A percentile compares a stretch with the other conserved stretches of the same genome.
phyloP scores from a whole-genome alignment of 164 flowering plant genomes.

The Santalum album region DNA sequence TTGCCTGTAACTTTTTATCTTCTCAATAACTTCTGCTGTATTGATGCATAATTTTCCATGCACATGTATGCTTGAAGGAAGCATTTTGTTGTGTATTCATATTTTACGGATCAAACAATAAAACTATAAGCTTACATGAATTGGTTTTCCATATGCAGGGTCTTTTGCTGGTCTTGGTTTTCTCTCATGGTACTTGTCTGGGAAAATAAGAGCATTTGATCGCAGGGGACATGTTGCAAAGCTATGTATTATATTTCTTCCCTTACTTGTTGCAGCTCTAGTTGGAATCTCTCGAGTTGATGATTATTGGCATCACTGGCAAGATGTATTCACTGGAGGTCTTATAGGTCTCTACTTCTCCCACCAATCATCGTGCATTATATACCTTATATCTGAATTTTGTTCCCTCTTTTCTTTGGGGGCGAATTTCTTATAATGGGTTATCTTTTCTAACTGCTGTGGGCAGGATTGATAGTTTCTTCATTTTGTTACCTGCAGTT shows the following conservation, averaged over 20 bases:
- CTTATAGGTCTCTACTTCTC: not conserved
- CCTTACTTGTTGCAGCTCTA: not conserved
- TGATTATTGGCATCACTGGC: conserved; percentile 4
- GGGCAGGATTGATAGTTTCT: not conserved
- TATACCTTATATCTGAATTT: not conserved
- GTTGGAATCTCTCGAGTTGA: not conserved
- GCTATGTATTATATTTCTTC: conserved; percentile 1
- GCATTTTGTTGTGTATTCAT: too few relatives aligned
- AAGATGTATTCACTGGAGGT: not conserved
- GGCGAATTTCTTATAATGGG: not conserved
- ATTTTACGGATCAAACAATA: too few relatives aligned
- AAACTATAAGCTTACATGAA: not conserved
- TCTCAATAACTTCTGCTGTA: too few relatives aligned
- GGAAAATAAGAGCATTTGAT: conserved; percentile 1
- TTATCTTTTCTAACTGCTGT: not conserved
- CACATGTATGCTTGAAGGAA: too few relatives aligned
- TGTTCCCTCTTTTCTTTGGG: not conserved
- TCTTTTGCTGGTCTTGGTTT: conserved; percentile 1
- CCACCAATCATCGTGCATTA: not conserved
- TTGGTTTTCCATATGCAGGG: not conserved
- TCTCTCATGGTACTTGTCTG: conserved; percentile 3
- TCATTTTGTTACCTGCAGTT: conserved; percentile 1
- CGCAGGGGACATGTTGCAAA: conserved; percentile 1
- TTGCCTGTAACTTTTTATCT: too few relatives aligned
- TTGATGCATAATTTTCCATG: too few relatives aligned